Evolutionary conservation across 768 basidiomycete species (phyloP).

Genomic region (Mycena rosella): DNA sequence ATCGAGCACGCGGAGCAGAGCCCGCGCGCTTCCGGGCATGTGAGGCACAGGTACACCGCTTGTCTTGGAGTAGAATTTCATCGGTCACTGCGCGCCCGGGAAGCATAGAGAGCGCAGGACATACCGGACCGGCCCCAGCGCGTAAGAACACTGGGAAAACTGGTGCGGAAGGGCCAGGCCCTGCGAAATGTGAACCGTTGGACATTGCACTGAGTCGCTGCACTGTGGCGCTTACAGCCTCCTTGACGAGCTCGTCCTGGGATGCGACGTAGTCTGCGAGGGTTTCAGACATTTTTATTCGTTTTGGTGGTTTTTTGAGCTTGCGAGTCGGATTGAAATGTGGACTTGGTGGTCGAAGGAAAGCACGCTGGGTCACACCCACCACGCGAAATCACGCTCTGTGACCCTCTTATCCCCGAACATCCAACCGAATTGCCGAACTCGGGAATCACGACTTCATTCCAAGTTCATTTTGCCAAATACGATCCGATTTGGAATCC

Average conservation of each 20-base stretch:
- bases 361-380: neutral
- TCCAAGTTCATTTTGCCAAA: too few species aligned
- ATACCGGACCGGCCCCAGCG: slow-evolving; percentile 67
- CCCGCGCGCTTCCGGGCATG: slow-evolving; percentile 76
- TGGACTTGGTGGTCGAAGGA: neutral
- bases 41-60: slow-evolving; percentile 84
- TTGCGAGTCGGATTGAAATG: too few species aligned
- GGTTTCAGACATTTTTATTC: slow-evolving; percentile 12
- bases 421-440: too few species aligned
- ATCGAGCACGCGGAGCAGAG: slow-evolving; percentile 88
- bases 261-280: slow-evolving; percentile 60
- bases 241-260: slow-evolving; percentile 63
- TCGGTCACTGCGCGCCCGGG: slow-evolving; percentile 30
- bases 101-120: slow-evolving; percentile 12
- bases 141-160: slow-evolving; percentile 76
- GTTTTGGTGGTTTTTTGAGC: too few species aligned
- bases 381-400: neutral
- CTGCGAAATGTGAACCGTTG: slow-evolving; percentile 45
- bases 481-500: too few species aligned
- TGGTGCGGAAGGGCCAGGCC: slow-evolving; percentile 70
- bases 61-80: slow-evolving; percentile 65
- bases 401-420: neutral
- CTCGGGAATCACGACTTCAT: too few species aligned
- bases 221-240: slow-evolving; percentile 52
- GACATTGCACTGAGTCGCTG: slow-evolving; percentile 32